A percentile compares a stretch with the other conserved stretches of the same genome.
phyloP scores from a whole-genome alignment of 176 grass and related monocot genomes.

The Oryza nivara region DNA sequence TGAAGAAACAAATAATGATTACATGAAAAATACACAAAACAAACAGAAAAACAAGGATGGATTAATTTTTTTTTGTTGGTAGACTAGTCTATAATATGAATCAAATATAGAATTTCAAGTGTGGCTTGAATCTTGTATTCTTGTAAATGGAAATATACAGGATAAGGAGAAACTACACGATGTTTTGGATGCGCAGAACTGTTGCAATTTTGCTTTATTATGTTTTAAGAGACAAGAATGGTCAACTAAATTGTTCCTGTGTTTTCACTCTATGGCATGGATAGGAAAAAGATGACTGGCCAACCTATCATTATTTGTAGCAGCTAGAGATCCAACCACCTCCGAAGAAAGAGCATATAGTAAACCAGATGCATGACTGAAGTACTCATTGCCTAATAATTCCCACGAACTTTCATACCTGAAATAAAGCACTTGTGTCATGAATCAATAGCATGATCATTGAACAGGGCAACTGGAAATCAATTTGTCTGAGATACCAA shows the following conservation, averaged over 20 bases:
- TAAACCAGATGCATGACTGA: conserved; percentile 76
- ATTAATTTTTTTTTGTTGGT: background rate
- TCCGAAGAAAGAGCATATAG: conserved; percentile 91
- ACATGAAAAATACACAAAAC: background rate
- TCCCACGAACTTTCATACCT: conserved; percentile 96
- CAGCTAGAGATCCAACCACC: conserved; percentile 69
- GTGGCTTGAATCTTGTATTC: background rate
- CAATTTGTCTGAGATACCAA: background rate
- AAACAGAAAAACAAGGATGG: background rate
- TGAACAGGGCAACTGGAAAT: background rate
- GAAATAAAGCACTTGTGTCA: conserved; percentile 24
- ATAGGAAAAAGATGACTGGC: conserved; percentile 31
- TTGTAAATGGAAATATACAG: conserved; percentile 5
- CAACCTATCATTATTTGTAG: conserved; percentile 81
- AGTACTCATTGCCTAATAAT: conserved; percentile 89
- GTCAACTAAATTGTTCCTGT: conserved; percentile 4
- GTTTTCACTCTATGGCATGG: background rate
- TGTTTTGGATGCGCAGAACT: background rate
- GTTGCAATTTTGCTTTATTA: background rate
- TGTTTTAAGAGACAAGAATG: conserved; percentile 6
- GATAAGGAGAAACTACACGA: background rate
- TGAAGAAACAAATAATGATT: conserved; percentile 2
- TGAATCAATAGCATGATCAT: conserved; percentile 24
- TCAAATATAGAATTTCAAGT: background rate
- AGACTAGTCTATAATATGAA: background rate